phyloP scores from a whole-genome alignment of 1,139 yeast species.

The Candida gigantensis region DNA sequence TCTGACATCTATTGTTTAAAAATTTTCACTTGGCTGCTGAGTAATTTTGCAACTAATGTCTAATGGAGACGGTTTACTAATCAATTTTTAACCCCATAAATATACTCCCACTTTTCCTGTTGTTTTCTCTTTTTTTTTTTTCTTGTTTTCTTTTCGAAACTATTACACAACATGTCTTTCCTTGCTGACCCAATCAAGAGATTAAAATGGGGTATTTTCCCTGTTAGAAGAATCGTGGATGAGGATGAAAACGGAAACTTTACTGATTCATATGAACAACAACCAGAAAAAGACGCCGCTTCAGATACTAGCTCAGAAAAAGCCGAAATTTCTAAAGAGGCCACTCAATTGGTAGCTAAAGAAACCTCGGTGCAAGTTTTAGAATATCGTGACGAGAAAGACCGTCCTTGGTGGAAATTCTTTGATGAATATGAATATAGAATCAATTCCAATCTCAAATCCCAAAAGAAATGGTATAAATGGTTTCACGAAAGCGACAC shows the following conservation, averaged over 20 bases:
- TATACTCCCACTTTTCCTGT: not conserved
- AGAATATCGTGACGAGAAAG: constrained; percentile 63
- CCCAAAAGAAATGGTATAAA: constrained; percentile 54
- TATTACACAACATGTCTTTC: constrained; percentile 10
- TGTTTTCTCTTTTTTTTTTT: not conserved
- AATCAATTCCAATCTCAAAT: constrained; percentile 33
- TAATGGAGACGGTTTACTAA: no score
- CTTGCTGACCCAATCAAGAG: constrained; percentile 10
- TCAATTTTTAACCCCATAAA: no score
- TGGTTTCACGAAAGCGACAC: constrained; percentile 66
- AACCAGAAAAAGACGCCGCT: no score
- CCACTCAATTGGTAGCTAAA: not conserved
- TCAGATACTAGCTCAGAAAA: no score
- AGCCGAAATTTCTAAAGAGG: constrained; percentile 5
- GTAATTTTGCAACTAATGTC: no score
- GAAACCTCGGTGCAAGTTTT: constrained; percentile 10
- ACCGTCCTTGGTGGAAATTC: constrained; percentile 63
- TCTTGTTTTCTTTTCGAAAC: no score
- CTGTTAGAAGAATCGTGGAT: constrained; percentile 47
- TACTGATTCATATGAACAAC: no score
- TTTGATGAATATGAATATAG: constrained; percentile 66
- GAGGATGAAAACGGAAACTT: constrained; percentile 20
- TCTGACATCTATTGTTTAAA: no score
- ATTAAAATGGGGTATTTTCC: constrained; percentile 52
- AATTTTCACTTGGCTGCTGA: no score